These are phyloP conservation scores for Emericellopsis terricola DNA, from an alignment of 495 filamentous ascomycete genomes.

Conservation along the genomic window DNA sequence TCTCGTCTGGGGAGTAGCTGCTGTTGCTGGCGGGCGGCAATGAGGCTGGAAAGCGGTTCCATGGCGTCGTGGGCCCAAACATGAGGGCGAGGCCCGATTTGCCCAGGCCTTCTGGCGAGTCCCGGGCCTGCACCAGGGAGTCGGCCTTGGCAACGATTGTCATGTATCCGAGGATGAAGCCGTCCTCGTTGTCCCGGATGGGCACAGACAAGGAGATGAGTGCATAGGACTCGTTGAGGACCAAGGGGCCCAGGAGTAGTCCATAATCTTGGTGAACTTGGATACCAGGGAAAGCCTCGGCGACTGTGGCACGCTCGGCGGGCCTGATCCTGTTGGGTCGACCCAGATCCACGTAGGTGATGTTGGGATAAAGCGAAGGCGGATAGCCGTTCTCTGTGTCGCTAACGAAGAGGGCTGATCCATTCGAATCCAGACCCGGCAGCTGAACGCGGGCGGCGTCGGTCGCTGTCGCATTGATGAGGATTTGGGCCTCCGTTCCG, in stretches of 20 bases:
- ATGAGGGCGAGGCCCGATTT: constrained; percentile 47
- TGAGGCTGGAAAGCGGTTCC: constrained; percentile 40
- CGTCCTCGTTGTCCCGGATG: constrained; percentile 37
- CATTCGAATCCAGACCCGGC: constrained; percentile 38
- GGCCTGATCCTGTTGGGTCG: constrained; percentile 16
- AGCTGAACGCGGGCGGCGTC: constrained; percentile 27
- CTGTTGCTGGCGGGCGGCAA: constrained; percentile 14
- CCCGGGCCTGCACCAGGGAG: constrained; percentile 36
- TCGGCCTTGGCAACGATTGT: constrained; percentile 49
- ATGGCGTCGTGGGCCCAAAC: constrained; percentile 40
- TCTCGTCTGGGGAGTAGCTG: constrained; percentile 11
- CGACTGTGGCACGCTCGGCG: constrained; percentile 18
- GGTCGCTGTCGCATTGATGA: constrained; percentile 43
- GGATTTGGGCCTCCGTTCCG: constrained; percentile 20
- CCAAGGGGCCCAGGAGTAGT: constrained; percentile 49
- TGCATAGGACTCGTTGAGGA: constrained; percentile 49
- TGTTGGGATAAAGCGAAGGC: constrained; percentile 50
- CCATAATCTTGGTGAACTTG: constrained; percentile 29
- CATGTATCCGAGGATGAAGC: constrained; percentile 54
- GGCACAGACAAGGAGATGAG: constrained; percentile 68
- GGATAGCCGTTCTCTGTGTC: constrained; percentile 44
- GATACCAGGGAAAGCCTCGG: constrained; percentile 29
- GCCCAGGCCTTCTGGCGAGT: constrained; percentile 47
- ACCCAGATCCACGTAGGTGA: constrained; percentile 36
- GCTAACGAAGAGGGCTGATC: constrained; percentile 36